Base-by-base conservation (phyloP, 176 grass and related monocot genomes). In the Triticum urartu region DNA sequence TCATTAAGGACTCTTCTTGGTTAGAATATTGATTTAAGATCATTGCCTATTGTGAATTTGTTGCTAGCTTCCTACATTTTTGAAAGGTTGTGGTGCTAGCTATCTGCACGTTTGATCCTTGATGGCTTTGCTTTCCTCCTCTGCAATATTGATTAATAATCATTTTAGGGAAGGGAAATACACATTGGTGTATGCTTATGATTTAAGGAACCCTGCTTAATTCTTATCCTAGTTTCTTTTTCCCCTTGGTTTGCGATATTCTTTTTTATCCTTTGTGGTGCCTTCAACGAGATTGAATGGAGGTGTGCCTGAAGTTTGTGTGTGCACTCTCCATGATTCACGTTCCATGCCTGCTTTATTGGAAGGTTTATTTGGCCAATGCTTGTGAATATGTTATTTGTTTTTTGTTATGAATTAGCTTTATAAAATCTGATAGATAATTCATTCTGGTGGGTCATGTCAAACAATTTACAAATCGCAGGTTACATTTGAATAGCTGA, bases 131-230 rank as follows among this genome's bases (percentile, higher is more conserved):
- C n/a, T n/a, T n/a, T n/a, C n/a, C n/a, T n/a, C n/a, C n/a, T n/a
- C n/a, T n/a, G n/a, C n/a, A n/a, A n/a, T n/a, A n/a, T n/a, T n/a
- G n/a, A n/a, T n/a, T n/a, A n/a, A n/a, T n/a, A n/a, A n/a, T n/a
- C n/a, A n/a, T n/a, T n/a, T n/a, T n/a, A n/a, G n/a, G n/a, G n/a
- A n/a, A n/a, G n/a, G n/a, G n/a, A n/a, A n/a, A n/a, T n/a, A n/a
- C n/a, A n/a, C n/a, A n/a, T n/a, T 66, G 62, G 39, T 81, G 22
- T 65, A 65, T 80, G 79, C 62, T 67, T 81, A 34, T 25, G 77
- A 24, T 25, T 79, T 24, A 52, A 68, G 42, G n/a, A 48, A 47
- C 62, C 24, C 26, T 81, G 79, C 39, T 73, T 42, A 30, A 20
- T 56, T 58, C 11, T 79, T 79, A 7, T 22, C 58, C 26, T 21